Base-by-base conservation (phyloP, 306 rosid genomes). In the Lathyrus oleraceus region DNA sequence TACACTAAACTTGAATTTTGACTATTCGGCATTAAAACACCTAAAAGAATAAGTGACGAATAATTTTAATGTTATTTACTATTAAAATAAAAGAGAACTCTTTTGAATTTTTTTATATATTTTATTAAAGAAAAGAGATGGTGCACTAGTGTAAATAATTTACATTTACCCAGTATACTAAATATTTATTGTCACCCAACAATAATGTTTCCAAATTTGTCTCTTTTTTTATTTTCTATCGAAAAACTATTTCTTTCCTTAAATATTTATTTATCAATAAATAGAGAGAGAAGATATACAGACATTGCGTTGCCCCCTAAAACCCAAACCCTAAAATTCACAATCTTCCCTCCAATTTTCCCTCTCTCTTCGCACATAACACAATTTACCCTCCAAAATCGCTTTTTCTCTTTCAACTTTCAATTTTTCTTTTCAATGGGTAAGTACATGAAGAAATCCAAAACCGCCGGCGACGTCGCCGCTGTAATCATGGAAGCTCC, bases 371-470 rank as follows among this genome's bases (percentile, higher is more conserved):
- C 67, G 19, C 45, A 40, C 45, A 40, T 2, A 40, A 40, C 64
- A 30, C 19, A 39, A 25, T 40, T 20, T 38, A 17, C 67, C 32
- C 49, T 21, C 30, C 45, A 62, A 62, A 36, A 59, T 60, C 13
- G 7, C 6, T 30, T 59, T 61, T 16, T 61, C 17, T 10, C 58
- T 57, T 30, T 27, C 27, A 54, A 13, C 38, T 35, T 61, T 61
- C 13, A 10, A 19, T 51, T 10, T 61, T 61, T 7, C 5, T 39
- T 38, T 12, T 1, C 20, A 56, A 87, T 89, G 97, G 96, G 96
- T 0, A 92, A 92, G 78, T 89, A 87, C 85, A 83, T 87, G 85
- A 89, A 80, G 81, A 92, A 89, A 73, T 81, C 96, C 7, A 92
- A 87, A 73, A 75, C 73, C 70, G 60, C 82, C 1, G 85, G 83